Conservation (phyloP, 2,329 filamentous ascomycete species). For the Hypoxylon sp. region DNA sequence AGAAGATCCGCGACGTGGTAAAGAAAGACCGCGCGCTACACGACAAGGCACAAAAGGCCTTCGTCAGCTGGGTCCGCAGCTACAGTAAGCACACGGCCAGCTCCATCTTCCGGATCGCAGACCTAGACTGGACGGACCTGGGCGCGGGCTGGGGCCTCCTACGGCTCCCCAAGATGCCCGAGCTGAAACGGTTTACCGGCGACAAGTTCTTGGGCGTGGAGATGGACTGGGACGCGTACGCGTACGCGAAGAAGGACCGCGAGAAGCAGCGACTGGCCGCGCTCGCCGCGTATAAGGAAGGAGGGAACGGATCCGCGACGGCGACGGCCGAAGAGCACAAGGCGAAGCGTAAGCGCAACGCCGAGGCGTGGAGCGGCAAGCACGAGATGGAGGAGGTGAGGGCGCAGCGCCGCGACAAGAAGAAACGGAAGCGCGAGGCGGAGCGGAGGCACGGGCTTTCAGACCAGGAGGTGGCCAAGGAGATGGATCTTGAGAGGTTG, state of each 20-base stretch:
- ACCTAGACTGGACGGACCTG: constrained; percentile 87
- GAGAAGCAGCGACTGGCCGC: constrained; percentile 73
- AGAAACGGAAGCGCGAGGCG: constrained; percentile 71
- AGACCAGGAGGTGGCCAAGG: constrained; percentile 74
- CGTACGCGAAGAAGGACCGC: constrained; percentile 77
- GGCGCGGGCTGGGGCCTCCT: constrained; percentile 88
- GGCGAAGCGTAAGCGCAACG: constrained; percentile 68
- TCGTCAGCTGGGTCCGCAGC: constrained; percentile 92
- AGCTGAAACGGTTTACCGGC: constrained; percentile 79
- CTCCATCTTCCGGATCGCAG: constrained; percentile 86
- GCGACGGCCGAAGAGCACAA: constrained; percentile 56
- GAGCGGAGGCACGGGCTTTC: constrained; percentile 74
- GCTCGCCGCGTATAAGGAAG: constrained; percentile 59
- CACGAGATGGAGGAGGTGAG: constrained; percentile 73
- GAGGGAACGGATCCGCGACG: constrained; percentile 47
- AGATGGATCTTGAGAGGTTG: constrained; percentile 72
- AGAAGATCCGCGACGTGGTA: constrained; percentile 71
- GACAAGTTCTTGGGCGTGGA: constrained; percentile 72
- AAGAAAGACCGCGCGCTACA: constrained; percentile 69
- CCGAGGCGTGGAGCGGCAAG: constrained; percentile 80
- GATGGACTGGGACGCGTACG: constrained; percentile 74
- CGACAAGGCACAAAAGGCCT: constrained; percentile 90
- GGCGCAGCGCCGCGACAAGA: constrained; percentile 72
- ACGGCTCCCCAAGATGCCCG: constrained; percentile 92
- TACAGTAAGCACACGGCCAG: constrained; percentile 92